Percentiles rank a stretch among this genome's conserved stretches.
Conservation (phyloP, 169 alveolate genomes). For the Eimeria tenella region DNA sequence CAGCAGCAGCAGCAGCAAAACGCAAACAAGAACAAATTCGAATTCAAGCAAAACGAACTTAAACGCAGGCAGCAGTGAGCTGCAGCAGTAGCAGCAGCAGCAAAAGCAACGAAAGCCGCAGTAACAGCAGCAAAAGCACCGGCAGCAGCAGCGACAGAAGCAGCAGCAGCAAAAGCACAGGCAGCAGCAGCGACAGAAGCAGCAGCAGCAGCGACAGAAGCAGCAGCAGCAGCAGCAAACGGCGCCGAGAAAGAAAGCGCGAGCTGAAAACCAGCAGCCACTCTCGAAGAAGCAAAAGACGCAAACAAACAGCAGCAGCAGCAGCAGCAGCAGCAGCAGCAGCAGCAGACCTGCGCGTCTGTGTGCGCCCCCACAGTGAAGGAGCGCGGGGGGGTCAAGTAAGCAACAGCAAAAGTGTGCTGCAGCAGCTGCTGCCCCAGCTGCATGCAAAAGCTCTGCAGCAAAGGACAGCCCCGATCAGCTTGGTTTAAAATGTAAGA, state of each 20-base stretch:
- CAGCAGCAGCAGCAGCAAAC: constrained; percentile 7
- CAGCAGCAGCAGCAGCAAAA: constrained; percentile 1
- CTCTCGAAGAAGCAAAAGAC: no score
- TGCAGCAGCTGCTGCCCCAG: constrained; percentile 39
- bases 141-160: no score
- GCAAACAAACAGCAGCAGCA: background rate
- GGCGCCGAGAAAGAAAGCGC: background rate
- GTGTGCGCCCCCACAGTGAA: constrained; percentile 79
- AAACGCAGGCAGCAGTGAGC: background rate
- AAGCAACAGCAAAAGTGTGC: constrained; percentile 79
- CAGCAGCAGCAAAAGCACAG: no score
- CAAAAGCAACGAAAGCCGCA: background rate
- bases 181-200: no score
- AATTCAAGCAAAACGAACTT: background rate
- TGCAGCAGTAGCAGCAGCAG: constrained; percentile 22
- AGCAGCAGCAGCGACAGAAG: no score
- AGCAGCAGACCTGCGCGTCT: constrained; percentile 78
- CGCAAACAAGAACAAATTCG: no score
- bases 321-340: background rate
- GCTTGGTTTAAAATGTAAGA: constrained; percentile 78
- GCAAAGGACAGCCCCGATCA: constrained; percentile 49
- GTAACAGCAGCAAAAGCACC: no score
- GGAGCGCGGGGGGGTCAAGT: constrained; percentile 79
- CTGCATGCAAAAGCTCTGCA: constrained; percentile 42
- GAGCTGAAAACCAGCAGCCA: no score